A percentile compares a stretch with the other conserved stretches of the same genome.
These are phyloP conservation scores for Thozetella sp. DNA, from an alignment of 495 filamentous ascomycete species.

Conservation along the genomic window DNA sequence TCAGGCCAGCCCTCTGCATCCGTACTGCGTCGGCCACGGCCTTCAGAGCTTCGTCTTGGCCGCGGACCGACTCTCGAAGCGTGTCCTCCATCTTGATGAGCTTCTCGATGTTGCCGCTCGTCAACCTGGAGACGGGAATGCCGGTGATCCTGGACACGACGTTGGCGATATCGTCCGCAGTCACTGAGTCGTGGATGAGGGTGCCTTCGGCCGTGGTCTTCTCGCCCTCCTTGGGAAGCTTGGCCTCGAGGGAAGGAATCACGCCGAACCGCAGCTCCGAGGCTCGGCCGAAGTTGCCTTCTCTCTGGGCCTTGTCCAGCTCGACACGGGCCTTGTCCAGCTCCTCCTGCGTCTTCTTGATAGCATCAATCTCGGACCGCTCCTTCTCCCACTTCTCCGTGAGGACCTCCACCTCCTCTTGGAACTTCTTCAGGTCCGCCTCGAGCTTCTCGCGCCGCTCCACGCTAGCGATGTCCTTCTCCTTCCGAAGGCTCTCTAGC, in stretches of 20 bases:
- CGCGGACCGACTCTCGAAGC: constrained; percentile 80
- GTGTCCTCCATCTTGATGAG: constrained; percentile 94
- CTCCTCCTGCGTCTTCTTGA: constrained; percentile 84
- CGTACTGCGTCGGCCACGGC: constrained; percentile 92
- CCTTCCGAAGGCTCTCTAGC: constrained; percentile 91
- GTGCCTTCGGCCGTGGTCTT: constrained; percentile 42
- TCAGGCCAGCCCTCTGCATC: constrained; percentile 90
- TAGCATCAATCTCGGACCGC: constrained; percentile 74
- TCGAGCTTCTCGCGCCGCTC: constrained; percentile 90
- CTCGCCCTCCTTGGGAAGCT: constrained; percentile 77
- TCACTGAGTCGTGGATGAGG: constrained; percentile 90
- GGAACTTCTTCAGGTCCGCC: constrained; percentile 68
- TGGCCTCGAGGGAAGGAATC: constrained; percentile 78
- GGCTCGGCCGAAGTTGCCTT: constrained; percentile 88
- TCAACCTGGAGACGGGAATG: constrained; percentile 88
- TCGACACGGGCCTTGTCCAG: constrained; percentile 84
- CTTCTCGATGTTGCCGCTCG: constrained; percentile 89
- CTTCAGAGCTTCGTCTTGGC: constrained; percentile 90
- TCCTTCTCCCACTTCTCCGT: constrained; percentile 90
- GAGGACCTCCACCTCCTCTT: constrained; percentile 67
- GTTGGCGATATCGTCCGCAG: constrained; percentile 87
- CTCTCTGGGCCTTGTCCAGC: constrained; percentile 83
- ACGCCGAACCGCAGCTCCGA: constrained; percentile 84
- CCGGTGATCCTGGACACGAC: constrained; percentile 92
- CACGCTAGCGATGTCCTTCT: constrained; percentile 83